These are phyloP conservation scores for Mycena filopes DNA, from an alignment of 768 basidiomycete genomes.

Conservation along the genomic window DNA sequence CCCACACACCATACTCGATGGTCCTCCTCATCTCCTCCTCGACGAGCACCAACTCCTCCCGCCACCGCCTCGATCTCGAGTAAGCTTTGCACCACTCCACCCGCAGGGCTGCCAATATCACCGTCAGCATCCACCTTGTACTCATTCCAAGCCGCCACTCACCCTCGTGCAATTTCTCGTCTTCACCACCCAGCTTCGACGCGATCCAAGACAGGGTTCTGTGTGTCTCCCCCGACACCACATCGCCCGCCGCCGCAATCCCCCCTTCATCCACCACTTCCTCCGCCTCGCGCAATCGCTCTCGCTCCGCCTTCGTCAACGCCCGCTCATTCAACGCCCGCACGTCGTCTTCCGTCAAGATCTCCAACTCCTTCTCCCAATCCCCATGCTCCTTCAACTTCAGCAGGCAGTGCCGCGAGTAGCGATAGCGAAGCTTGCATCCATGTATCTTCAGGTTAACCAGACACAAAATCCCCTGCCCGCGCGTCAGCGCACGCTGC, in stretches of 20 bases:
- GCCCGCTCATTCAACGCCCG: neutral
- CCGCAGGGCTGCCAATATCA: too few relatives aligned
- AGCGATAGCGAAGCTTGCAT: neutral
- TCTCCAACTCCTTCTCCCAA: neutral
- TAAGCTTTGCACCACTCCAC: too few relatives aligned
- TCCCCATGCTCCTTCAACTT: neutral
- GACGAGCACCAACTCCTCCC: neutral
- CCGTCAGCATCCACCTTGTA: too few relatives aligned
- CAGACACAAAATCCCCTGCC: neutral
- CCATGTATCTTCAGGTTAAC: neutral
- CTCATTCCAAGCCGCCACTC: neutral
- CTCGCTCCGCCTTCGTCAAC: neutral
- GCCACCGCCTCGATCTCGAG: neutral
- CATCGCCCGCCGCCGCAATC: neutral
- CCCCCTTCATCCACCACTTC: neutral
- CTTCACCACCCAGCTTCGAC: too few relatives aligned
- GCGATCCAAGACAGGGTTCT: too few relatives aligned
- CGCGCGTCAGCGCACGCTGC: neutral
- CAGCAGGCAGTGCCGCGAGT: neutral
- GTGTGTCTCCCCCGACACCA: neutral
- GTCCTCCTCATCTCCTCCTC: neutral
- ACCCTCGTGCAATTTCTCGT: slow-evolving; percentile 1
- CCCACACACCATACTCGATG: neutral
- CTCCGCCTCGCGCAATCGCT: neutral
- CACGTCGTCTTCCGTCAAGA: neutral